Base-by-base conservation (phyloP, 2,329 filamentous ascomycete genomes). In the Neofusicoccum ribis region DNA sequence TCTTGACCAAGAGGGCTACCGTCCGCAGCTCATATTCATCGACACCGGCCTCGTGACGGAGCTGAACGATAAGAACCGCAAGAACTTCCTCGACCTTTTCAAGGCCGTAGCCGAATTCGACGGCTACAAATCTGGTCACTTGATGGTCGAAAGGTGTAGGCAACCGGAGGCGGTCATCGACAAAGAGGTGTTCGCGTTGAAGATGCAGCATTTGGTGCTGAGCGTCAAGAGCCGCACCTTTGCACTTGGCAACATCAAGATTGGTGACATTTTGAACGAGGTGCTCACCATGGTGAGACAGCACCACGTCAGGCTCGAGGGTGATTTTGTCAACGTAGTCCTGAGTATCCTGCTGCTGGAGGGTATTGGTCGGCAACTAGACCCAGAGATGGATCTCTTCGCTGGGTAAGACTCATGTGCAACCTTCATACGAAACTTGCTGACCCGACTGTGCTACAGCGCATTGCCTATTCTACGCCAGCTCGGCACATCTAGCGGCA, bases 241-340 rank as follows among this genome's bases (percentile, higher is more conserved):
- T 64, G 93, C 95, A 0, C 84, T 99, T 0, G 94, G 94, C 4
- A 97, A 92, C 73, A 90, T 99, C 79, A 96, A 93, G 80, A 97
- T 99, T 68, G 95, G 95, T 11, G 95, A 99, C 71, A 93, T 99
- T 20, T 79, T 99, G 36, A 93, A 95, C 72, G 87, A 96, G 71
- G 95, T 98, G 0, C 82, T 99, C 50, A 85, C 85, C 66, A 97
- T 99, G 93, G 95, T 99, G 36, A 88, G 95, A 64, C 82, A 84
- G 9, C 95, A 99, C 76, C 95, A 99, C 74, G 95, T 99, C 3
- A 86, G 95, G 8, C 85, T 99, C 59, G 95, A 99, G 78, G 95
- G 95, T 8, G 95, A 99, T 76, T 99, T 98, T 74, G 93, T 99
- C 74, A 99, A 99, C 74, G 95, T 99, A 4, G 94, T 99, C 36